A percentile compares a stretch with the other conserved stretches of the same genome.
Evolutionary conservation across 441 rosid species (phyloP).

Genomic region (Gossypium schwendimanii): DNA sequence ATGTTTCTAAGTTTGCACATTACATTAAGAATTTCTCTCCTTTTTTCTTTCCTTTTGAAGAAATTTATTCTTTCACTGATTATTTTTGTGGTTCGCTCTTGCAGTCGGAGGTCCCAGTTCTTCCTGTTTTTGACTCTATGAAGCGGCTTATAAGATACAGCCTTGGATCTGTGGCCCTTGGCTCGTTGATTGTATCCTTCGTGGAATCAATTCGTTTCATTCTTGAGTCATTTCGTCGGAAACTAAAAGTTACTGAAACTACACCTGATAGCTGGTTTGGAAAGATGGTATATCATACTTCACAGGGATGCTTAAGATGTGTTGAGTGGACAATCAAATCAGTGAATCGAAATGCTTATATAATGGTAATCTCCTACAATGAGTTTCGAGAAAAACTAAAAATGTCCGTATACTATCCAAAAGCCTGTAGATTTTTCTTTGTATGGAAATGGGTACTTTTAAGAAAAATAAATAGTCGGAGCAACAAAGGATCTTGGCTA

Average conservation of each 20-base stretch:
- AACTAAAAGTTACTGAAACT: slow-evolving; percentile 45
- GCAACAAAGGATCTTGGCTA: neutral
- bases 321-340: slow-evolving; percentile 81
- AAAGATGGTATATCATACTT: slow-evolving; percentile 48
- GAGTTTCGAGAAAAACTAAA: neutral
- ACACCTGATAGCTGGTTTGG: slow-evolving; percentile 62
- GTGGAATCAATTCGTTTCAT: slow-evolving; percentile 90
- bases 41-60: neutral
- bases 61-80: neutral
- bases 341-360: slow-evolving; percentile 89
- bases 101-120: slow-evolving; percentile 88
- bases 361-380: slow-evolving; percentile 54
- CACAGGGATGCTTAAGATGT: slow-evolving; percentile 49
- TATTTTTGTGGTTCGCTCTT: slow-evolving; percentile 15
- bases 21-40: neutral
- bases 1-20: neutral
- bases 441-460: neutral
- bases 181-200: slow-evolving; percentile 77
- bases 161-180: slow-evolving; percentile 92
- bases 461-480: neutral
- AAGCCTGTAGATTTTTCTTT: neutral
- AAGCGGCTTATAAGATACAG: slow-evolving; percentile 76
- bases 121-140: slow-evolving; percentile 93
- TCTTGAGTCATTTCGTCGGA: slow-evolving; percentile 79
- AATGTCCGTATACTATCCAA: neutral